Evolutionary conservation across 768 basidiomycete species (phyloP), one percentile per base, ranked within the genome.

Genomic region (Lactarius evosmus): DNA sequence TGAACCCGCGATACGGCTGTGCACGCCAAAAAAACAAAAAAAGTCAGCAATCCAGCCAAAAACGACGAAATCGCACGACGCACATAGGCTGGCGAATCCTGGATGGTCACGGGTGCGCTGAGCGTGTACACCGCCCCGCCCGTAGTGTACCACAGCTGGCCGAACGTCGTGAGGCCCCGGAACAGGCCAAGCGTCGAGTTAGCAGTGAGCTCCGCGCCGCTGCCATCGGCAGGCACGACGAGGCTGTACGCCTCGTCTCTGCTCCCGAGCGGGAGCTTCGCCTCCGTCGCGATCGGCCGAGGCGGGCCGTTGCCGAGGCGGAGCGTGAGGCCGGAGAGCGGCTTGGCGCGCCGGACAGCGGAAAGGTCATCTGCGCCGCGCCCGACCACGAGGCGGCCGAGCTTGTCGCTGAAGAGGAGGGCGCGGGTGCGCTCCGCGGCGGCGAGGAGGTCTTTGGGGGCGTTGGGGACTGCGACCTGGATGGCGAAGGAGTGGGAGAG

Each of bases 1-100:
- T 83, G 60, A 92, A 79, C 9, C 88, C 90, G 25, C 92, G 83
- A 71, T 86, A 89, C 0, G 86, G 86, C 87, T 88, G 67, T 7
- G 51, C 29, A 25, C 54, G 19, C 51, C 44, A 44, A 61, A 30
- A 49, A 33, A 34, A 27, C 62, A 30, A 49, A 33, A 34, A 27
- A 27, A 27, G 51, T 30, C 25, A 5, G 16, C 56, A 50, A 44
- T 51, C 22, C 2, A 19, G 16, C 14, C 41, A 51, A 12, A 38
- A 32, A 36, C 2, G 5, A 2, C 3, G 4, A 51, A 17, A 17
- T 12, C 8, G 1, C n/a, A 33, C 7, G 60, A 70, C 76, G 56
- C 57, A 80, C 79, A 67, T 83, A 85, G 1, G 79, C 79, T 38
- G 84, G 83, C 6, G 71, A 51, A 61, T 85, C 84, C 8, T 56